Evolutionary conservation across 805 yeast species (phyloP), one percentile per base, ranked within the genome.

Genomic region (Aciculoconidium aculeatum): DNA sequence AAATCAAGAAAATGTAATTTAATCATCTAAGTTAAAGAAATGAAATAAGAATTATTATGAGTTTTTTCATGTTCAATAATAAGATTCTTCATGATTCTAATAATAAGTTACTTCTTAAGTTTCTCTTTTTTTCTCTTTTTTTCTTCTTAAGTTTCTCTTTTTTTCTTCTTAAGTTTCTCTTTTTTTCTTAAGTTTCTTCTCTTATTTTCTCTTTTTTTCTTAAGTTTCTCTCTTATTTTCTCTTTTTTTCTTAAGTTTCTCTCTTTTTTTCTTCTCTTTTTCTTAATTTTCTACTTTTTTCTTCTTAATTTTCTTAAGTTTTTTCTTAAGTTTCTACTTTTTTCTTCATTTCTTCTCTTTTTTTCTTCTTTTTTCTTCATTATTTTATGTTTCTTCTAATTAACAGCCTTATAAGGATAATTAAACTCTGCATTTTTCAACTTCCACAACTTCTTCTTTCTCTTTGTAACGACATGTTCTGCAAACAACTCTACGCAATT

Each of bases 371-470:
- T 17, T 30, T 14, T 12, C 10, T 18, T 18, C 8, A 18, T 8
- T 8, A 8, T 18, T 17, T 25, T 11, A 16, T 21, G 10, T 8
- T 8, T 8, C n/a, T n/a, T n/a, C n/a, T n/a, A n/a, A 25, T 25
- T 22, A 35, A 22, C 28, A 21, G 39, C 32, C 45, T 79, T 83
- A 56, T 77, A 90, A 4, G 97, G 97, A 51, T 88, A 88, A 41
- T 84, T 95, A 37, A 87, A 77, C 40, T 83, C 80, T 47, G 78
- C 92, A 48, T 80, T 83, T 53, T 94, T 77, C 44, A 64, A 49
- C 53, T 84, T 80, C 97, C 97, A 90, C 35, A 86, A 73, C 65
- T 81, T 85, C 75, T 81, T 82, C 77, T 83, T 85, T 65, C 72
- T 79, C 64, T 83, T 84, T 12, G 84, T 82, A 7, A 75, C 70